These are phyloP conservation scores for Nannochloris sp. DNA, from an alignment of 139 green algal species.

Conservation along the genomic window DNA sequence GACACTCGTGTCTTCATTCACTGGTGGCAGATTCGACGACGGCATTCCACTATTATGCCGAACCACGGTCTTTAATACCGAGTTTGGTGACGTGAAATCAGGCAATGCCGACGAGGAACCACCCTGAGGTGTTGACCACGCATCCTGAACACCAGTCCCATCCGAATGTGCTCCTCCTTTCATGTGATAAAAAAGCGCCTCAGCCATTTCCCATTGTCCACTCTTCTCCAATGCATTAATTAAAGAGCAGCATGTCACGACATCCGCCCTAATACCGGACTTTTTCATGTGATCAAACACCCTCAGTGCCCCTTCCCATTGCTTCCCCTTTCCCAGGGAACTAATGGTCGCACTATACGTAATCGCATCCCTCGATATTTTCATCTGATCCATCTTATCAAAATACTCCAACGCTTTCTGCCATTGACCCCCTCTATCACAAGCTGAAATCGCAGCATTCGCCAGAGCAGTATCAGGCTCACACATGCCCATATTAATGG, in stretches of 20 bases:
- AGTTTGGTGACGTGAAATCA: not conserved
- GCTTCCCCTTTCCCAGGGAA: conserved; percentile 72
- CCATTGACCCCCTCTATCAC: conserved; percentile 81
- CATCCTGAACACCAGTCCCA: not conserved
- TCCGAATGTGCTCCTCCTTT: conserved; percentile 11
- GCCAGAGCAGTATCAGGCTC: conserved; percentile 76
- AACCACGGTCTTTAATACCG: not conserved
- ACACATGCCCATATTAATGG: conserved; percentile 54
- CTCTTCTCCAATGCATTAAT: conserved; percentile 83
- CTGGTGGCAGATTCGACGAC: not conserved
- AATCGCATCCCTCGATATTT: conserved; percentile 70
- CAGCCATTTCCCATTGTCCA: conserved; percentile 78
- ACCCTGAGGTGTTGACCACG: not conserved
- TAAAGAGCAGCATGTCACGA: conserved; percentile 81
- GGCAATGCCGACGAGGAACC: not conserved
- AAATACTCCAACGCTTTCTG: conserved; percentile 61
- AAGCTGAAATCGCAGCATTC: conserved; percentile 80
- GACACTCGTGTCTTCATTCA: not conserved
- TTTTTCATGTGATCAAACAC: conserved; percentile 47
- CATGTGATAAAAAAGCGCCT: conserved; percentile 62
- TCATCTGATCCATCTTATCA: conserved; percentile 53
- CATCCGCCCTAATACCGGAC: conserved; percentile 62
- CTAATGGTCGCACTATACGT: conserved; percentile 79
- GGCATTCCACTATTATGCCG: not conserved
- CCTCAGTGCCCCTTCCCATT: conserved; percentile 54